Evolutionary conservation across 257 asterid genomes (phyloP).

Genomic region (Nicotiana undulata): DNA sequence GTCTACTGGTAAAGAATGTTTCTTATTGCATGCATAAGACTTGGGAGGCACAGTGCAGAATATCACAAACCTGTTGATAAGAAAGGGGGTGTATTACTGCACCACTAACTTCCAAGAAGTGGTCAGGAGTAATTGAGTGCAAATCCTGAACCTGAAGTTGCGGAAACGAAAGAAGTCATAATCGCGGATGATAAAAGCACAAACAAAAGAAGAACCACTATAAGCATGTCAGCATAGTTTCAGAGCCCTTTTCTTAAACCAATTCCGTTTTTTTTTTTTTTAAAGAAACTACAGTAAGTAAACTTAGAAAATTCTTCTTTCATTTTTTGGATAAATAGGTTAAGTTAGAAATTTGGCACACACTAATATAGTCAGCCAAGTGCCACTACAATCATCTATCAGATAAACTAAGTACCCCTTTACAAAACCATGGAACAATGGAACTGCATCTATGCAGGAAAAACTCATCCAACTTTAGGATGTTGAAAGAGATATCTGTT

Average conservation of each 20-base stretch:
- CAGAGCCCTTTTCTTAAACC: neutral
- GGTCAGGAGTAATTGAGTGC: constrained; percentile 81
- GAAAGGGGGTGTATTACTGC: constrained; percentile 97
- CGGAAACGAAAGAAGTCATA: neutral
- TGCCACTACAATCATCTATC: neutral
- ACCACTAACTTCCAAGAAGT: constrained; percentile 96
- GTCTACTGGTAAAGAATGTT: neutral
- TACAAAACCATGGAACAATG: neutral
- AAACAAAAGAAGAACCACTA: neutral
- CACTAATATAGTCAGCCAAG: neutral
- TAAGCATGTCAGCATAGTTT: neutral
- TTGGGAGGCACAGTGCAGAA: neutral
- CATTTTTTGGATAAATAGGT: neutral
- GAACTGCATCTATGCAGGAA: neutral
- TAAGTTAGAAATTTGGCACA: neutral
- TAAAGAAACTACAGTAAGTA: neutral
- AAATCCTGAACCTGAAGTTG: constrained; percentile 92
- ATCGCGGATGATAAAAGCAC: neutral
- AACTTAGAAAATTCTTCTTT: neutral
- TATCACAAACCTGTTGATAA: constrained; percentile 81
- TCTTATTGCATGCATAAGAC: neutral
- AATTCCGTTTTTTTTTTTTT: neutral
- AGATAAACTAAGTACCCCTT: neutral
- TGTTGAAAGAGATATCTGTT: neutral
- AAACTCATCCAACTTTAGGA: neutral